Percentiles rank a stretch among this genome's conserved stretches.
Conservation (phyloP, 2,329 filamentous ascomycete species). For the Plenodomus biglobosus region DNA sequence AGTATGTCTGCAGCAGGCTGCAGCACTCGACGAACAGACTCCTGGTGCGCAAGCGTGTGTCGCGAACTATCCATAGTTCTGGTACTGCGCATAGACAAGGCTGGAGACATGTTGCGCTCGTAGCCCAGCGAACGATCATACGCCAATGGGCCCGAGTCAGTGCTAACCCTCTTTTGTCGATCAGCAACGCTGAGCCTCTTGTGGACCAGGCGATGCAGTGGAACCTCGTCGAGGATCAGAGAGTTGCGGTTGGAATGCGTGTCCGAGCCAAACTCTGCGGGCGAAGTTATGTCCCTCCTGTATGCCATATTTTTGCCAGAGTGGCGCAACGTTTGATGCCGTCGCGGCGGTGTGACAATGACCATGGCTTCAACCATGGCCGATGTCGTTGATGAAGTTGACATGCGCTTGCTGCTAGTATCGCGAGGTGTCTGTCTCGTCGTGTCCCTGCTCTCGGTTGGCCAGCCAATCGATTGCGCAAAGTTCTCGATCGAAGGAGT, state of each 20-base stretch:
- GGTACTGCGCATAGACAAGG: conserved; percentile 34
- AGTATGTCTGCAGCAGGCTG: conserved; percentile 41
- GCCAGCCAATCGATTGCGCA: conserved; percentile 55
- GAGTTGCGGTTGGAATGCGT: conserved; percentile 51
- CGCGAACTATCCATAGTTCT: conserved; percentile 34
- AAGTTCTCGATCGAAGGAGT: conserved; percentile 51
- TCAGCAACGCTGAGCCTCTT: conserved; percentile 55
- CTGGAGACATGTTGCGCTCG: conserved; percentile 28
- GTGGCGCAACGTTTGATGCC: conserved; percentile 53
- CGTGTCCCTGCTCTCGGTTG: conserved; percentile 39
- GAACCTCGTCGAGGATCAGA: conserved; percentile 46
- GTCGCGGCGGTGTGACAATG: conserved; percentile 52
- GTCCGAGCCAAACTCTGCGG: conserved; percentile 45
- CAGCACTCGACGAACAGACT: conserved; percentile 33
- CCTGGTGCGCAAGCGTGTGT: conserved; percentile 35
- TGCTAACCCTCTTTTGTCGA: conserved; percentile 37
- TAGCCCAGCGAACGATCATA: conserved; percentile 20
- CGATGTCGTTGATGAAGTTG: conserved; percentile 55
- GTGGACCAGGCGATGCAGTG: conserved; percentile 54
- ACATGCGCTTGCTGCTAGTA: conserved; percentile 48
- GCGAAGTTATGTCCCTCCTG: conserved; percentile 45
- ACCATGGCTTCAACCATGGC: conserved; percentile 59
- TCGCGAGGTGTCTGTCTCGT: conserved; percentile 28
- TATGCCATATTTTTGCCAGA: conserved; percentile 57
- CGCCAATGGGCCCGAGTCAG: conserved; percentile 29